phyloP scores from a whole-genome alignment of 371 early-diverging fungal genomes.

The Mucor plumbeus region DNA sequence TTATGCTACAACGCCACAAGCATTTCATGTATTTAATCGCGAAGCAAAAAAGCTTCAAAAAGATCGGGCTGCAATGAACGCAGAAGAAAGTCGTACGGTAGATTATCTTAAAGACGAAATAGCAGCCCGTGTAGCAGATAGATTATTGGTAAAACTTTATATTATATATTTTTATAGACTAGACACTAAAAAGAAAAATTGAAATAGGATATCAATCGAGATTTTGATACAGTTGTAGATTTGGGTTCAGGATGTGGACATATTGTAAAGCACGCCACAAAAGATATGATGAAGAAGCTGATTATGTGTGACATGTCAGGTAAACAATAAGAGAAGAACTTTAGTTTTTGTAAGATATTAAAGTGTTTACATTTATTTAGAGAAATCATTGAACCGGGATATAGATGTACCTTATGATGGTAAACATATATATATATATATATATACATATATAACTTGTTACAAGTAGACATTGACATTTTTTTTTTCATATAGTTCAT shows the following conservation, averaged over 20 bases:
- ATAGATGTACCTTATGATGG: conserved; percentile 64
- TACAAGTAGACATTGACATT: no score
- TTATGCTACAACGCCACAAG: conserved; percentile 17
- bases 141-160: conserved; percentile 68
- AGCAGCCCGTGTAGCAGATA: conserved; percentile 86
- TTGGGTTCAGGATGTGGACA: conserved; percentile 92
- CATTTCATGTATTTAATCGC: conserved; percentile 80
- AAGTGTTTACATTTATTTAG: conserved; percentile 31
- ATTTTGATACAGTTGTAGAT: conserved; percentile 86
- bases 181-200: neutral
- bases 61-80: conserved; percentile 74
- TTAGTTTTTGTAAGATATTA: neutral
- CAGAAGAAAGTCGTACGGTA: conserved; percentile 69
- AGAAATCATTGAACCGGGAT: conserved; percentile 74
- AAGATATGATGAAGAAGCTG: conserved; percentile 80
- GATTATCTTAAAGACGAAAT: conserved; percentile 95
- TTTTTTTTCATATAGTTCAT: conserved; percentile 47
- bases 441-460: neutral
- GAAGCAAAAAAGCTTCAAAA: conserved; percentile 76
- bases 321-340: conserved; percentile 12
- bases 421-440: conserved; percentile 19
- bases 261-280: conserved; percentile 78
- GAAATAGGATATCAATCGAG: conserved; percentile 75
- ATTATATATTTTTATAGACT: neutral
- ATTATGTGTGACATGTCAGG: conserved; percentile 90